Base-by-base conservation (phyloP, 192 early-diverging fungal genomes). In the Backusella liffmaniae region DNA sequence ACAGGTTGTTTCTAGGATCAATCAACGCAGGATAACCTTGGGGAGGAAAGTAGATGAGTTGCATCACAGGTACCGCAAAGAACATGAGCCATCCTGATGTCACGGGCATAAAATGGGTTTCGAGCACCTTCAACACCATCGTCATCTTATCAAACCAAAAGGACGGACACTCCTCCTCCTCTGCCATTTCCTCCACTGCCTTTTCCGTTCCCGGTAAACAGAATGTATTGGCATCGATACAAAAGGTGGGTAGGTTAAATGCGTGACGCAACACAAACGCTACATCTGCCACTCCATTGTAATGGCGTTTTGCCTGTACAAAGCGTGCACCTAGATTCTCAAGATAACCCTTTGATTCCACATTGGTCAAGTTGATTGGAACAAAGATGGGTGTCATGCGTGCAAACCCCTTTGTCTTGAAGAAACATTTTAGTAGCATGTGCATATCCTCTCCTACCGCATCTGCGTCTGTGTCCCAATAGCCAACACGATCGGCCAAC, bases 401-500 rank as follows among this genome's bases (percentile, higher is more conserved):
- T 16, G 88, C 85, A 8, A 80, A 62, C 32, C 92, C 92, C 67
- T 84, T 74, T 59, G 92, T 92, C 73, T 86, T 83, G 76, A 92
- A 92, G 77, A 92, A 92, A 76, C 89, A 91, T 82, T 92, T 91
- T 39, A 94, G 82, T 83, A 88, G 90, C 90, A 93, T 94, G 79
- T 94, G 92, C 82, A 94, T 83, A 84, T 94, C 92, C 76, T 94
- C 92, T 34, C 92, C 92, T 53, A 39, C 88, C 8, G 91, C 89
- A 82, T 94, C 92, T 21, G 89, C 83, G 39, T 90, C 88, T 32
- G 89, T 84, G 76, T 94, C 92, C 92, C 92, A 94, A 74, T 90
- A 93, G 30, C 87, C 86, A 34, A 94, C 91, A 56, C 86, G 71
- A 51, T 89, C 80, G 35, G 88, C 90, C 18, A 94, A 84, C 66